A percentile compares a stretch with the other conserved stretches of the same genome.
Conservation (phyloP, 257 asterid genomes). For the Salvia miltiorrhiza region DNA sequence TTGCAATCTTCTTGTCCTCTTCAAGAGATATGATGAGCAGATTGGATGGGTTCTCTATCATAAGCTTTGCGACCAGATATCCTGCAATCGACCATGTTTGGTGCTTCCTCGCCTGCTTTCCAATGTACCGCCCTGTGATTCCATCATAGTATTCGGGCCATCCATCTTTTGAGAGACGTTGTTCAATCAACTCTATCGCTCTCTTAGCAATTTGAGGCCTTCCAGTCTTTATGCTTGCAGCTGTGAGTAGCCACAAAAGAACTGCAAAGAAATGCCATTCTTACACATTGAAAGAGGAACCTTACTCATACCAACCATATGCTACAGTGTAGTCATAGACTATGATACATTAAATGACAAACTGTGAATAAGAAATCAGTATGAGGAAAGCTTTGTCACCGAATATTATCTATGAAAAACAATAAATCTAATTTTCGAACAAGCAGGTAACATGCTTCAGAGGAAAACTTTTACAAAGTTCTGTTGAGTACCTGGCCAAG, state of each 20-base stretch:
- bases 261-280: slow-evolving; percentile 28
- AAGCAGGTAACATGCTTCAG: slow-evolving; percentile 9
- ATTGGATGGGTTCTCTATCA: slow-evolving; percentile 62
- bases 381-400: background rate
- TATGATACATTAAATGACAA: background rate
- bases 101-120: slow-evolving; percentile 64
- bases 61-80: slow-evolving; percentile 54
- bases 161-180: slow-evolving; percentile 55
- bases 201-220: slow-evolving; percentile 62
- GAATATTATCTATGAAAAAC: background rate
- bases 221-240: slow-evolving; percentile 63
- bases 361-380: background rate
- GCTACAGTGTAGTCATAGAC: background rate
- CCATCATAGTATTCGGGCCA: slow-evolving; percentile 75
- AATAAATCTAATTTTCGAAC: background rate
- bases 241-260: slow-evolving; percentile 60
- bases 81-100: slow-evolving; percentile 66
- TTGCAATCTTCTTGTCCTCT: slow-evolving; percentile 51
- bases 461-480: background rate
- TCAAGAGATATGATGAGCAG: slow-evolving; percentile 44
- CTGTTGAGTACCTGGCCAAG: slow-evolving; percentile 52
- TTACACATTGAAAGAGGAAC: background rate
- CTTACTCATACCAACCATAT: background rate
- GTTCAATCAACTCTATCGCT: slow-evolving; percentile 58
- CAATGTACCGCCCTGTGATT: slow-evolving; percentile 47